Evolutionary conservation across 495 filamentous ascomycete genomes (phyloP).

Genomic region (Daldinia grandis): DNA sequence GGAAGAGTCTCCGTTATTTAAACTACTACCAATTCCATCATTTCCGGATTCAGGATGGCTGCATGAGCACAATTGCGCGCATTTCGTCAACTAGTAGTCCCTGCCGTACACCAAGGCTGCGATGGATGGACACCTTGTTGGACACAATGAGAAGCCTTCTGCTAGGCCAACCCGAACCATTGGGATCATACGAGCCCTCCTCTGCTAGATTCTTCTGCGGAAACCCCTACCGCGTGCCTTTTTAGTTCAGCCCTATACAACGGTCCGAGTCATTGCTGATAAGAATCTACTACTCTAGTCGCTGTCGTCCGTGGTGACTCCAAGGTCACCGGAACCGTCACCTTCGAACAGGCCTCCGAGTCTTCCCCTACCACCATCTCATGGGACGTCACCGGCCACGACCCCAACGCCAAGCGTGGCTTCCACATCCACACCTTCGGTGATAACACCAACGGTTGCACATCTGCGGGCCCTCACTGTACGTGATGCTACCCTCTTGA

Average conservation of each 20-base stretch:
- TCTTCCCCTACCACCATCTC: constrained; percentile 80
- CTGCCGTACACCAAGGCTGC: constrained; percentile 33
- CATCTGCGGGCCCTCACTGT: constrained; percentile 96
- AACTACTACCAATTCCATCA: constrained; percentile 40
- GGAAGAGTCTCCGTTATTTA: constrained; percentile 33
- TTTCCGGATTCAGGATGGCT: constrained; percentile 44
- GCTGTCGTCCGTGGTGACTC: constrained; percentile 97
- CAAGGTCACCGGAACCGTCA: constrained; percentile 88
- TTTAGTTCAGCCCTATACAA: constrained; percentile 14
- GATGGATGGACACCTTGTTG: constrained; percentile 47
- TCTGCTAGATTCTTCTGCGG: constrained; percentile 17
- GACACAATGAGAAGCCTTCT: constrained; percentile 27
- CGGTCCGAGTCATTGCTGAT: constrained; percentile 45
- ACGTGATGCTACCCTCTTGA: constrained; percentile 48
- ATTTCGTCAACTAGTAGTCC: constrained; percentile 41
- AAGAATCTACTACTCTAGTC: constrained; percentile 62
- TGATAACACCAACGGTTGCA: constrained; percentile 99
- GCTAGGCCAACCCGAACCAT: constrained; percentile 21
- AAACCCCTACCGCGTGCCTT: constrained; percentile 29
- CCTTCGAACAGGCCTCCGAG: constrained; percentile 91
- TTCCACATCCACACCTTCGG: constrained; percentile 99
- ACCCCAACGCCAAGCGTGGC: constrained; percentile 93
- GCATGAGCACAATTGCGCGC: constrained; percentile 52
- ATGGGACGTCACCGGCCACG: constrained; percentile 92
- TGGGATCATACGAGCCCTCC: constrained; percentile 17